phyloP scores from a whole-genome alignment of 192 early-diverging fungal species.

The Entomortierella chlamydospora region DNA sequence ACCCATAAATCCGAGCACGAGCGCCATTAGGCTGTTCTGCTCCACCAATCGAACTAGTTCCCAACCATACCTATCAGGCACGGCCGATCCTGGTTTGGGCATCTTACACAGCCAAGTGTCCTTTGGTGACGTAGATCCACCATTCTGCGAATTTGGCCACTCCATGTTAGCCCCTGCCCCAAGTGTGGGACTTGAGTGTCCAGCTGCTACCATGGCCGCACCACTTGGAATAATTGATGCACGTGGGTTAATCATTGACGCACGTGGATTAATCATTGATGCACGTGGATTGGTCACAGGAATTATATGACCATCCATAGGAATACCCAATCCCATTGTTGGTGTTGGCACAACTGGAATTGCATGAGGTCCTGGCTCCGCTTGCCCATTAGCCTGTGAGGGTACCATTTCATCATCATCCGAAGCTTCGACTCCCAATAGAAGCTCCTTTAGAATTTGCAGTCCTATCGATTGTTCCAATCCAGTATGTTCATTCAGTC shows the following conservation, averaged over 20 bases:
- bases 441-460: constrained; percentile 59
- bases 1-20: constrained; percentile 61
- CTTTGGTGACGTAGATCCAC: neutral
- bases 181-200: constrained; percentile 26
- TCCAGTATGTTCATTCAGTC: constrained; percentile 49
- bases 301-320: constrained; percentile 14
- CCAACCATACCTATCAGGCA: constrained; percentile 55
- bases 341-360: constrained; percentile 6
- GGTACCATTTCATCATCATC: constrained; percentile 49
- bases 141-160: constrained; percentile 5
- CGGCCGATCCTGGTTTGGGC: constrained; percentile 29
- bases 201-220: neutral
- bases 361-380: constrained; percentile 5
- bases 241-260: neutral
- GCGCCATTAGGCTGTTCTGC: constrained; percentile 62
- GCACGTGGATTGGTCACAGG: neutral
- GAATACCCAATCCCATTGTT: constrained; percentile 33
- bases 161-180: constrained; percentile 15
- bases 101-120: constrained; percentile 51
- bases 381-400: constrained; percentile 8
- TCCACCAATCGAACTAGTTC: constrained; percentile 62
- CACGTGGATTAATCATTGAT: neutral
- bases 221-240: neutral
- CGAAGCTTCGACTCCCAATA: constrained; percentile 53
- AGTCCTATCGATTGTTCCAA: constrained; percentile 60